Base-by-base conservation (phyloP, 108 stramenopile genomes). In the Fragilaria crotonensis region DNA sequence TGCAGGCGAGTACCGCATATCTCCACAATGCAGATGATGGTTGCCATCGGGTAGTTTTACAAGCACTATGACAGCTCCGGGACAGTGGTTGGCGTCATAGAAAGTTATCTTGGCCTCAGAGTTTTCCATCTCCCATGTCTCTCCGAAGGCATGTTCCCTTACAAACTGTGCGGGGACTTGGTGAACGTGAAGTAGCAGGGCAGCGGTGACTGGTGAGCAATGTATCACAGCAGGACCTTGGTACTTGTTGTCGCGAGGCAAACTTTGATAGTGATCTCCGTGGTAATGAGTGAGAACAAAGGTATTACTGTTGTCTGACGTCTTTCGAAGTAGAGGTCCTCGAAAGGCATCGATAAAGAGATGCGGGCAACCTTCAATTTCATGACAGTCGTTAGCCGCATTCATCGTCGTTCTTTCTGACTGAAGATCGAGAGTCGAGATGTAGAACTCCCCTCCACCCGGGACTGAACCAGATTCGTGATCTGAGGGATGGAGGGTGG, bases 11-110 rank as follows among this genome's bases (percentile, higher is more conserved):
- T 78, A 86, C 23, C 85, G 48, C 80, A 86, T 82, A 62, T 86
- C 85, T 2, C 85, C 85, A 14, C 71, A 73, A 59, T 86, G 85
- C 3, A 86, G 22, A 62, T 81, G 76, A n/a, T 29, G n/a, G 27
- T 22, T 59, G 9, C 64, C 74, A 53, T 62, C 44, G 7, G 73
- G 49, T 5, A 75, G 45, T 62, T 77, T 55, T 17, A 82, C 49
- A 25, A 82, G 25, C 0, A 86, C 61, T 44, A 82, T 79, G 41
- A 75, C 79, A 19, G 84, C 77, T 2, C 85, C 85, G 4, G 85
- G 85, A 57, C 79, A 81, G 58, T 86, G 85, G 52, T 82, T 75
- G 18, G 85, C 85, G 33, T 86, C 80, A 57, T 78, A 75, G 57
- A 86, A 81, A 0, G 84, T 85, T 23, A 85, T 70, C 3, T 41